These are phyloP conservation scores for Eucalyptus pumila DNA, from an alignment of 345 rosid genomes.

Conservation along the genomic window DNA sequence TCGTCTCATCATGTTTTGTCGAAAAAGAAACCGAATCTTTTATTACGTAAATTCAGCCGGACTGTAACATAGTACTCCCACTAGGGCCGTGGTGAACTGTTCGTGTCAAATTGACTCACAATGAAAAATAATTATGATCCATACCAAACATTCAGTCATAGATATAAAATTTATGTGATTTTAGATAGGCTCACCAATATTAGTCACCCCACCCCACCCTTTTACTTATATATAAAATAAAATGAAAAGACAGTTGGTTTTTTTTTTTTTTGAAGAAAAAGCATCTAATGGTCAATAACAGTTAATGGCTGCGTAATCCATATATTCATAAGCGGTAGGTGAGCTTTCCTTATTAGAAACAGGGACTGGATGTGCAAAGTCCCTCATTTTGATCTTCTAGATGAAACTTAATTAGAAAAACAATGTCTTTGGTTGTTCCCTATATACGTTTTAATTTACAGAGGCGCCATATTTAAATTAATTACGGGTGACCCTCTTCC, in stretches of 20 bases:
- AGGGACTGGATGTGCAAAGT: neutral
- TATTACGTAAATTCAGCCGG: neutral
- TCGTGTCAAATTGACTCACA: neutral
- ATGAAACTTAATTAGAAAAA: neutral
- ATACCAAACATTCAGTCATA: neutral
- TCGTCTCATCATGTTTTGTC: neutral
- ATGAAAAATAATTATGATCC: neutral
- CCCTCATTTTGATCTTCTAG: neutral
- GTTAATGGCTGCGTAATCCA: neutral
- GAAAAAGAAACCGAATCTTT: neutral
- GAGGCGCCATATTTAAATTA: neutral
- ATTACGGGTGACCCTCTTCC: neutral
- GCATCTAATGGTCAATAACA: neutral
- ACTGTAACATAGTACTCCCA: neutral
- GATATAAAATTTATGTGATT: neutral
- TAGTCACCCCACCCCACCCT: neutral
- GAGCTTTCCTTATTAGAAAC: neutral
- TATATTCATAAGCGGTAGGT: neutral
- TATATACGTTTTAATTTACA: neutral
- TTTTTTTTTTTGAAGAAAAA: neutral
- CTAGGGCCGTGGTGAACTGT: accelerated
- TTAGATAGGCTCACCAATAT: neutral
- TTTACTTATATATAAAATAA: neutral
- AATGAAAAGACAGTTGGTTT: neutral
- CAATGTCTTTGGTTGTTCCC: neutral